Conservation (phyloP, 768 basidiomycete species). For the Lactarius indigo region DNA sequence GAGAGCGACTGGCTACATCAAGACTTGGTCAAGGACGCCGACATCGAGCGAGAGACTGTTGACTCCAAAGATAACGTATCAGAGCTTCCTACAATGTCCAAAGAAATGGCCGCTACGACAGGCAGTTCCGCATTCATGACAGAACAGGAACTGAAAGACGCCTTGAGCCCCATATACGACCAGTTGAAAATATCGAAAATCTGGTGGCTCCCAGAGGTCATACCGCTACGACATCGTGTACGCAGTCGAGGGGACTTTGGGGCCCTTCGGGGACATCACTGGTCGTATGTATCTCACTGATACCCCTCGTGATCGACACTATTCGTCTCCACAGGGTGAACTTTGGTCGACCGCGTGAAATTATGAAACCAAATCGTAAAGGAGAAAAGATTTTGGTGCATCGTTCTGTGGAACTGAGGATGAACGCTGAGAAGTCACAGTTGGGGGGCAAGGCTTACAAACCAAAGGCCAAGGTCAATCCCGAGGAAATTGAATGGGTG, state of each 20-base stretch:
- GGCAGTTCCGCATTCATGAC: slow-evolving; percentile 31
- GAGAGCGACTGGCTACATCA: neutral
- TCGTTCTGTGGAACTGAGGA: slow-evolving; percentile 11
- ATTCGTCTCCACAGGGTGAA: slow-evolving; percentile 3
- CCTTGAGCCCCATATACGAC: slow-evolving; percentile 51
- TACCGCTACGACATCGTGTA: slow-evolving; percentile 29
- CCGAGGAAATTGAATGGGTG: slow-evolving; percentile 22
- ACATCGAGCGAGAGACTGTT: slow-evolving; percentile 29
- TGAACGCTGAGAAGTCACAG: slow-evolving; percentile 26
- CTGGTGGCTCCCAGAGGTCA: slow-evolving; percentile 68
- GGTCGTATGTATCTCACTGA: slow-evolving; percentile 6
- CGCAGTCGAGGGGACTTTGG: neutral
- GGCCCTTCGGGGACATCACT: neutral
- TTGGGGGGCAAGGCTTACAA: slow-evolving; percentile 29
- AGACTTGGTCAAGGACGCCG: slow-evolving; percentile 32
- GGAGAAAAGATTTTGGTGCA: slow-evolving; percentile 5
- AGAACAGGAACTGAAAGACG: slow-evolving; percentile 62
- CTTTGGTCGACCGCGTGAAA: neutral
- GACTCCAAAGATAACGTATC: slow-evolving; percentile 15
- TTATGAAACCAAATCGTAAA: neutral
- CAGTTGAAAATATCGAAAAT: slow-evolving; percentile 43
- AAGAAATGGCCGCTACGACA: slow-evolving; percentile 15
- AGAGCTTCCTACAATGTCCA: slow-evolving; percentile 23
- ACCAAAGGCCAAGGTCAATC: slow-evolving; percentile 32
- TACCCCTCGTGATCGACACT: neutral